phyloP scores from a whole-genome alignment of 495 filamentous ascomycete species.

The Neurospora sp. region DNA sequence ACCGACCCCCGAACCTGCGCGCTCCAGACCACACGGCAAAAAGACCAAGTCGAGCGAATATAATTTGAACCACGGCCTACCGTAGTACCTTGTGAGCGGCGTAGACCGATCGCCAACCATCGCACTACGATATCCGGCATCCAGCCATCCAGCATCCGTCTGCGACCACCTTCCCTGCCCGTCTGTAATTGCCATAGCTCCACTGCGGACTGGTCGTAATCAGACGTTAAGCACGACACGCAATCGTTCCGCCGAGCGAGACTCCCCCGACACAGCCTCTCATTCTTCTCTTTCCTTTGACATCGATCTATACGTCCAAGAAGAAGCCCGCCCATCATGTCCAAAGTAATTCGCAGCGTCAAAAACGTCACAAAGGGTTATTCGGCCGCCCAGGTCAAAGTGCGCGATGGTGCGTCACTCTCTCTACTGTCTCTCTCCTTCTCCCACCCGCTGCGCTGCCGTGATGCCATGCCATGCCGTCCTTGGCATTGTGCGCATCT shows the following conservation, averaged over 20 bases:
- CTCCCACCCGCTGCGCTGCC: not conserved
- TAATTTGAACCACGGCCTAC: not conserved
- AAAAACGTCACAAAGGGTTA: conserved; percentile 99
- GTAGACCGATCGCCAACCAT: not conserved
- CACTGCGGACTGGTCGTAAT: not conserved
- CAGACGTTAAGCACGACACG: not conserved
- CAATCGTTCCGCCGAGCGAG: not conserved
- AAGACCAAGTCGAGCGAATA: not conserved
- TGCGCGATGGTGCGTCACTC: conserved; percentile 85
- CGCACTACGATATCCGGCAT: not conserved
- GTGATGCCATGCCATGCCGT: conserved; percentile 1
- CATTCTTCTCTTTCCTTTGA: not conserved
- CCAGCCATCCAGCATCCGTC: not conserved
- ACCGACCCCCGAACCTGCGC: not conserved
- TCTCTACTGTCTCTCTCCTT: not conserved
- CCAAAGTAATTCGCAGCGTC: conserved; percentile 93
- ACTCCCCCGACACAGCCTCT: not conserved
- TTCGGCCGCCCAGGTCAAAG: conserved; percentile 93
- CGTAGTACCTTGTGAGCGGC: not conserved
- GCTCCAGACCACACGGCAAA: not conserved
- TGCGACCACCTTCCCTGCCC: not conserved
- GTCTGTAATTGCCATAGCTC: not conserved
- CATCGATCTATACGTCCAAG: not conserved
- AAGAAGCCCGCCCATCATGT: conserved; percentile 51
- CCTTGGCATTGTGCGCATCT: not conserved